Percentiles rank a stretch among this genome's conserved stretches.
These are phyloP conservation scores for Fusarium sp. DNA, from an alignment of 2,329 filamentous ascomycete species.

Conservation along the genomic window DNA sequence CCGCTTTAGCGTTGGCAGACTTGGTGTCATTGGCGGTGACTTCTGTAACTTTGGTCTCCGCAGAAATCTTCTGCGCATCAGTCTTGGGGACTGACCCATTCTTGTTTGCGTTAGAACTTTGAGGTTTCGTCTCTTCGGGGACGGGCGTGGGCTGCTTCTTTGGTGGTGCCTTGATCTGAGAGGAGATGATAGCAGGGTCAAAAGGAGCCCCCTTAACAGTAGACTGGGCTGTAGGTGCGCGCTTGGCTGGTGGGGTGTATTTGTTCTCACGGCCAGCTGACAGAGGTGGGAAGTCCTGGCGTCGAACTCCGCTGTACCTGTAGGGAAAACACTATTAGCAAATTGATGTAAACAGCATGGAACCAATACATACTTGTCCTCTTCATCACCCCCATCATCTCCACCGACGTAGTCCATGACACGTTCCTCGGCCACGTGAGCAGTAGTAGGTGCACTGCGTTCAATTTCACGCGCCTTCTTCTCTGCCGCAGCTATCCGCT, in stretches of 20 bases:
- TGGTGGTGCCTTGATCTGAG: slow-evolving; percentile 72
- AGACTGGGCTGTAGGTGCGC: slow-evolving; percentile 80
- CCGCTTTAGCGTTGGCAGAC: slow-evolving; percentile 51
- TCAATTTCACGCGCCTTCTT: slow-evolving; percentile 92
- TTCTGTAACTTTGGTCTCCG: slow-evolving; percentile 50
- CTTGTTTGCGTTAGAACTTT: slow-evolving; percentile 47
- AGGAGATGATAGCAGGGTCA: slow-evolving; percentile 91
- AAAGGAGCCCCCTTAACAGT: slow-evolving; percentile 82
- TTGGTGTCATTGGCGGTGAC: slow-evolving; percentile 49
- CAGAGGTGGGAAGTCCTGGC: slow-evolving; percentile 79
- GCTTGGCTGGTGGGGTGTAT: slow-evolving; percentile 91
- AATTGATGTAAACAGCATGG: background rate
- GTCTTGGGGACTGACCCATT: slow-evolving; percentile 50
- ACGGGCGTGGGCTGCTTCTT: slow-evolving; percentile 53
- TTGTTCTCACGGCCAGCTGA: slow-evolving; percentile 68
- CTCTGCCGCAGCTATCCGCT: slow-evolving; percentile 82
- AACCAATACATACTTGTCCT: slow-evolving; percentile 78
- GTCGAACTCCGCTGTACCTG: slow-evolving; percentile 92
- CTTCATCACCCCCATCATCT: slow-evolving; percentile 78
- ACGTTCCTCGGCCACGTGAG: slow-evolving; percentile 92
- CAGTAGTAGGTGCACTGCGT: slow-evolving; percentile 76
- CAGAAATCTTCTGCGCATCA: slow-evolving; percentile 45
- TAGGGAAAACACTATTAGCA: slow-evolving; percentile 39
- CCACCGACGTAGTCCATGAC: slow-evolving; percentile 76
- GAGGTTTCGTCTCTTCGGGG: slow-evolving; percentile 47